Base-by-base conservation (phyloP, 345 rosid genomes). In the Nephelium lappaceum region DNA sequence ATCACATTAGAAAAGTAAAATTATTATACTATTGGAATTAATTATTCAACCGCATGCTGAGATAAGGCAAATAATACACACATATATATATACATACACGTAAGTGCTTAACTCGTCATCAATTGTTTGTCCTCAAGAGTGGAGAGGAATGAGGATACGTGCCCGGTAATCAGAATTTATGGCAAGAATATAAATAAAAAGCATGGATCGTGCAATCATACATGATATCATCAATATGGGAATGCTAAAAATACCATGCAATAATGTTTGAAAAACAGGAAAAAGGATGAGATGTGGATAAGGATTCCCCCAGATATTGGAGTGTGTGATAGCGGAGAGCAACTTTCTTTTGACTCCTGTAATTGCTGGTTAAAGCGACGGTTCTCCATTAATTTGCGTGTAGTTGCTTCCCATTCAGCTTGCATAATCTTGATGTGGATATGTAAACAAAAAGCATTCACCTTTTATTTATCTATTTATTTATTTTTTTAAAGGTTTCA, bases 331-430 rank as follows among this genome's bases (percentile, higher is more conserved):
- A 73, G 60, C 5, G 21, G 57, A 31, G 49, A 49, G 25, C 63
- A 36, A 4, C 31, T 23, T n/a, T 1, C 43, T 71, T 38, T 0
- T 58, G 6, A n/a, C 16, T 31, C 71, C 27, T 55, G 3, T 11
- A 42, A 8, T 9, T 27, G 21, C 14, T 51, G 49, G 41, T n/a
- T 57, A 66, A n/a, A 51, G 25, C 36, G 3, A 31, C 36, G 36
- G 36, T 31, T 31, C 36, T 31, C 36, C 36, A 31, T 31, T 21
- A 66, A 74, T 77, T 62, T 41, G 45, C 25, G 12, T 15, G 14
- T 79, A 62, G 86, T 83, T 67, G 87, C 79, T 83, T 82, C 85
- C 73, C 74, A 73, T 72, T 88, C 89, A 86, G 85, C 81, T 75
- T 74, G 85, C 91, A 81, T 76, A 78, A 80, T 19, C 3, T 19